These are phyloP conservation scores for Cryptosporidium felis DNA, from an alignment of 169 alveolate species.

Conservation along the genomic window DNA sequence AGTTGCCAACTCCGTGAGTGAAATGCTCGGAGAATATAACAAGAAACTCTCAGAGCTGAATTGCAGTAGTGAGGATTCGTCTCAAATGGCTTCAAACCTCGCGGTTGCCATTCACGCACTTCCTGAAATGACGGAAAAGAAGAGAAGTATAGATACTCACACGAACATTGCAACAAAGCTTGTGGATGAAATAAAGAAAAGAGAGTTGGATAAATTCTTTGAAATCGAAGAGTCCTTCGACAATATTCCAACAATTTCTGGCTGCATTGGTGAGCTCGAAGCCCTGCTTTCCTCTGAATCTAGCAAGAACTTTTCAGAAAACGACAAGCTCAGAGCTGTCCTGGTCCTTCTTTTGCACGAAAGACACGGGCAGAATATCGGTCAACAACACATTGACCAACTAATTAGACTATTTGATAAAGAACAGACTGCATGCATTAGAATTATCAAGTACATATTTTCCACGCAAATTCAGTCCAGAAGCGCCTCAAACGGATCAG, in stretches of 20 bases:
- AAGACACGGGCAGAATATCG: conserved; percentile 51
- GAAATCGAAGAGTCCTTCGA: conserved; percentile 59
- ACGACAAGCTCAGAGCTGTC: conserved; percentile 35
- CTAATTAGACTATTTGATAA: conserved; percentile 15
- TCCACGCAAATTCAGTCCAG: background rate
- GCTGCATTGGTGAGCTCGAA: conserved; percentile 38
- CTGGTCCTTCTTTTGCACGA: conserved; percentile 22
- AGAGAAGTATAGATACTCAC: conserved; percentile 83
- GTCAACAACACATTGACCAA: conserved; percentile 21
- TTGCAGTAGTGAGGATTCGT: conserved; percentile 35
- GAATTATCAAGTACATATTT: conserved; percentile 14
- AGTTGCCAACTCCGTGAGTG: conserved; percentile 75
- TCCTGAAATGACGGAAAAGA: conserved; percentile 87
- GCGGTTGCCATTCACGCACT: conserved; percentile 82
- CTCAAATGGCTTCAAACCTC: conserved; percentile 59
- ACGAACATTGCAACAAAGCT: conserved; percentile 84
- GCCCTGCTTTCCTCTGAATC: conserved; percentile 22
- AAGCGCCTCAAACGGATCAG: background rate
- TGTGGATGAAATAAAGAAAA: conserved; percentile 79
- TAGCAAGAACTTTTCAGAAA: conserved; percentile 7
- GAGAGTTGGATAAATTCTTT: conserved; percentile 80
- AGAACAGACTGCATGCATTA: background rate
- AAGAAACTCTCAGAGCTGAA: conserved; percentile 52
- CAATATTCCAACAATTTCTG: conserved; percentile 60
- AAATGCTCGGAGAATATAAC: conserved; percentile 73